Evolutionary conservation across 768 basidiomycete species (phyloP).

Genomic region (Neoboletus subvelutipes): DNA sequence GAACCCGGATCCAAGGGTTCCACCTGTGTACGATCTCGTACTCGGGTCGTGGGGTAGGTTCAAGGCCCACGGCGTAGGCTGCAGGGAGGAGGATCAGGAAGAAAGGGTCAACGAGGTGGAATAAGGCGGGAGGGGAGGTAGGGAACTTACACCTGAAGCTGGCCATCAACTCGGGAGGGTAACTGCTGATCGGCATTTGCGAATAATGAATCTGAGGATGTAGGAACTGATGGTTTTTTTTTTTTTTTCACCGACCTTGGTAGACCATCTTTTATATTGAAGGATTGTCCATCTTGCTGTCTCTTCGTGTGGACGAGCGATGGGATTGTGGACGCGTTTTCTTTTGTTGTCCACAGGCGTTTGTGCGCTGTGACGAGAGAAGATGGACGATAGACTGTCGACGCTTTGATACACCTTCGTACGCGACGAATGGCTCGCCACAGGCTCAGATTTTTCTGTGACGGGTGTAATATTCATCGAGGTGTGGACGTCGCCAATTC

Average conservation of each 20-base stretch:
- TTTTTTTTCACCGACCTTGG: conserved; percentile 6
- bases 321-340: background rate
- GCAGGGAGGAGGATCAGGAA: background rate
- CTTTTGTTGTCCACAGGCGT: background rate
- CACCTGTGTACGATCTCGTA: conserved; percentile 11
- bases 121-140: too few species aligned
- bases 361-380: background rate
- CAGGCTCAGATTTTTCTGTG: background rate
- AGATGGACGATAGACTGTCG: background rate
- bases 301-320: background rate
- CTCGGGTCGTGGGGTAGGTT: background rate
- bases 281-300: background rate
- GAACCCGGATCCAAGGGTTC: conserved; percentile 8
- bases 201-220: background rate
- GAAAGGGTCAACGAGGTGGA: background rate
- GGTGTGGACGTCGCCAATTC: background rate
- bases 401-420: background rate
- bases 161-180: conserved; percentile 11
- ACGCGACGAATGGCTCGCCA: background rate
- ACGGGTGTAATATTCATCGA: background rate
- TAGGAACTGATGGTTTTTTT: background rate
- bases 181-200: conserved; percentile 1
- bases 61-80: conserved; percentile 14
- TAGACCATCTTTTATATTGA: conserved; percentile 8
- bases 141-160: conserved; percentile 3